These are phyloP conservation scores for Hemileia vastatrix DNA, from an alignment of 1,284 basidiomycete species.

Conservation along the genomic window DNA sequence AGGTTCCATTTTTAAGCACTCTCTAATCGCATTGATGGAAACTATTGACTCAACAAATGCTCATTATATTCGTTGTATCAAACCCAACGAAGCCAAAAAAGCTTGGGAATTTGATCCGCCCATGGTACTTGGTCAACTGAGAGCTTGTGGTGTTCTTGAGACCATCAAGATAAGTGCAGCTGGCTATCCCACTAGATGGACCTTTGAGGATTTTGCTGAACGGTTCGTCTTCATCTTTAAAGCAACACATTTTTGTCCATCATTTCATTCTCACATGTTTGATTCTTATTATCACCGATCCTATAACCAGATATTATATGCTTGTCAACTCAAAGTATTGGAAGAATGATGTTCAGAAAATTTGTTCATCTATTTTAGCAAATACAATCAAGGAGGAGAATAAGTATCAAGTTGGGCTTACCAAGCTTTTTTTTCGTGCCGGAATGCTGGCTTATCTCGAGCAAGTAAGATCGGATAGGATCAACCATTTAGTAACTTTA, in stretches of 20 bases:
- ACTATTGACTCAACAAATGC: slow-evolving; percentile 96
- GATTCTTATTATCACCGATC: not conserved
- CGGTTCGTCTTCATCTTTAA: slow-evolving; percentile 53
- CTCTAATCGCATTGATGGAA: slow-evolving; percentile 87
- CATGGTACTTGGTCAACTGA: slow-evolving; percentile 86
- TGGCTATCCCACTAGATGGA: slow-evolving; percentile 98
- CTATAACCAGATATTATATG: slow-evolving; percentile 74
- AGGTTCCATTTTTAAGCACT: slow-evolving; percentile 96
- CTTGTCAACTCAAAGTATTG: slow-evolving; percentile 78
- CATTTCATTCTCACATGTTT: not conserved
- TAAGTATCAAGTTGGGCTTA: slow-evolving; percentile 93
- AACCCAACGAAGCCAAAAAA: slow-evolving; percentile 91
- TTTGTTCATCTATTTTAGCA: slow-evolving; percentile 78
- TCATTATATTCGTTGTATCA: slow-evolving; percentile 99
- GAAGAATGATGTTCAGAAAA: slow-evolving; percentile 65
- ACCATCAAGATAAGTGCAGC: slow-evolving; percentile 98
- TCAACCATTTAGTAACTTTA: slow-evolving; percentile 83
- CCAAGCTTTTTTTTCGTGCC: slow-evolving; percentile 98
- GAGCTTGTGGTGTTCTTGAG: slow-evolving; percentile 97
- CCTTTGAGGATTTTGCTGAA: slow-evolving; percentile 97
- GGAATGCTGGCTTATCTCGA: slow-evolving; percentile 98
- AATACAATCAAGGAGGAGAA: slow-evolving; percentile 82
- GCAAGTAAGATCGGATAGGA: slow-evolving; percentile 70
- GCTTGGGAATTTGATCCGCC: slow-evolving; percentile 97
- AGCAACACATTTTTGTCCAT: not conserved